These are phyloP conservation scores for Volvariella surrecta DNA, from an alignment of 1,284 basidiomycete species.

Conservation along the genomic window DNA sequence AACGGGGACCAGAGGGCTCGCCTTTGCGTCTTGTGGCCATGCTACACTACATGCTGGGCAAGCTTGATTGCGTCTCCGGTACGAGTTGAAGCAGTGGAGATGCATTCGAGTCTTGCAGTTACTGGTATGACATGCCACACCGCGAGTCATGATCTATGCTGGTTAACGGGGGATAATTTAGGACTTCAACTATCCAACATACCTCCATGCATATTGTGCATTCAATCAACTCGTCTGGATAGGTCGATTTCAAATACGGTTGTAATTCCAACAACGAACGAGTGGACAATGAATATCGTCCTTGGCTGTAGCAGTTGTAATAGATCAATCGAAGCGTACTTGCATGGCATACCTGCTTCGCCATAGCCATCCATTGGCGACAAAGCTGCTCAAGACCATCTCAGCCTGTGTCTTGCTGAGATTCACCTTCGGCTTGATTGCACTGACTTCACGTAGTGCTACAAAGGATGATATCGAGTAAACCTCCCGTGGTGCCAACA, in stretches of 20 bases:
- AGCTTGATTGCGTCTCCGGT: slow-evolving; percentile 26
- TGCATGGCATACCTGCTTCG: slow-evolving; percentile 52
- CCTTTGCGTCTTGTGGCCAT: slow-evolving; percentile 45
- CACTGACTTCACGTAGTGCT: slow-evolving; percentile 62
- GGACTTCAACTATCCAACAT: too few species aligned
- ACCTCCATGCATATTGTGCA: slow-evolving; percentile 75
- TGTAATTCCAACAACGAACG: slow-evolving; percentile 70
- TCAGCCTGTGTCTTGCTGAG: slow-evolving; percentile 76
- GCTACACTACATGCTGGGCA: slow-evolving; percentile 52
- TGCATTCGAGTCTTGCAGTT: slow-evolving; percentile 67
- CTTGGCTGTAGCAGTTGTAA: slow-evolving; percentile 35
- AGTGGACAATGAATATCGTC: slow-evolving; percentile 71
- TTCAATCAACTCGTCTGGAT: slow-evolving; percentile 61
- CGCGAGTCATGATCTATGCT: slow-evolving; percentile 54
- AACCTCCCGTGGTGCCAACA: slow-evolving; percentile 65
- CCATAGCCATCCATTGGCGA: slow-evolving; percentile 72
- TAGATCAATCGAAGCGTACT: not conserved
- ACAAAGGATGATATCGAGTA: slow-evolving; percentile 72
- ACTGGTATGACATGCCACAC: slow-evolving; percentile 51
- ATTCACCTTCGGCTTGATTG: slow-evolving; percentile 50
- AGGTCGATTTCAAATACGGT: slow-evolving; percentile 68
- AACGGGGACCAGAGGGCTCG: slow-evolving; percentile 37
- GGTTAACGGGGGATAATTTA: not conserved
- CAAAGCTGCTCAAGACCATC: slow-evolving; percentile 66
- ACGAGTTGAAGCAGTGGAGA: slow-evolving; percentile 51